Conservation (phyloP, 2,329 filamentous ascomycete species). For the Blastomyces percursus region DNA sequence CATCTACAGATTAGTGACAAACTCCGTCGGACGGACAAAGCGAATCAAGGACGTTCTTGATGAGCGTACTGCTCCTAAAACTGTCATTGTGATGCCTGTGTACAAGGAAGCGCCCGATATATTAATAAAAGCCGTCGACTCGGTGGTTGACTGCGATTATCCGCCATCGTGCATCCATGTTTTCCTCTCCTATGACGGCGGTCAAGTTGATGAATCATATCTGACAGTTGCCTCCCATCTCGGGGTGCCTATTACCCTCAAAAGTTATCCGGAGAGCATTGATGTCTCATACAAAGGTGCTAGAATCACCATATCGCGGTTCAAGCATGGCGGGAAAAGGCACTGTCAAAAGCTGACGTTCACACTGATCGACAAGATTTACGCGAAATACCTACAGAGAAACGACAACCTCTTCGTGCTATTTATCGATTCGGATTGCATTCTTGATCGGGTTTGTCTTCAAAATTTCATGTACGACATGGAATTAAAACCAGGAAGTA, state of each 20-base stretch:
- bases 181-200: slow-evolving; percentile 90
- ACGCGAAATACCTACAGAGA: slow-evolving; percentile 70
- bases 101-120: slow-evolving; percentile 85
- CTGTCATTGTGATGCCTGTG: slow-evolving; percentile 93
- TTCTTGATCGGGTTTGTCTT: slow-evolving; percentile 78
- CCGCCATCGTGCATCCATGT: slow-evolving; percentile 85
- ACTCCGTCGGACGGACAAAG: slow-evolving; percentile 70
- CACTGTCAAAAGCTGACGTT: slow-evolving; percentile 91
- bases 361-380: slow-evolving; percentile 85
- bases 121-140: slow-evolving; percentile 76
- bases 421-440: slow-evolving; percentile 96
- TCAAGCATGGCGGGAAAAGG: slow-evolving; percentile 85
- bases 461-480: slow-evolving; percentile 99
- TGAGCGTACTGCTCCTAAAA: slow-evolving; percentile 77
- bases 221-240: slow-evolving; percentile 75
- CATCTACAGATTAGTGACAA: slow-evolving; percentile 80
- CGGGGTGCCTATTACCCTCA: slow-evolving; percentile 65
- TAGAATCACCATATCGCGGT: slow-evolving; percentile 81
- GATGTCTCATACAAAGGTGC: slow-evolving; percentile 75
- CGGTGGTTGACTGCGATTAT: slow-evolving; percentile 87
- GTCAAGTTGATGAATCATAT: slow-evolving; percentile 78
- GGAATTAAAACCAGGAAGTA: slow-evolving; percentile 89
- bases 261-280: slow-evolving; percentile 77
- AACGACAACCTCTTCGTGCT: slow-evolving; percentile 92
- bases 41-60: slow-evolving; percentile 76